Evolutionary conservation across 2,329 filamentous ascomycete genomes (phyloP).

Genomic region (Penicillium sp.): DNA sequence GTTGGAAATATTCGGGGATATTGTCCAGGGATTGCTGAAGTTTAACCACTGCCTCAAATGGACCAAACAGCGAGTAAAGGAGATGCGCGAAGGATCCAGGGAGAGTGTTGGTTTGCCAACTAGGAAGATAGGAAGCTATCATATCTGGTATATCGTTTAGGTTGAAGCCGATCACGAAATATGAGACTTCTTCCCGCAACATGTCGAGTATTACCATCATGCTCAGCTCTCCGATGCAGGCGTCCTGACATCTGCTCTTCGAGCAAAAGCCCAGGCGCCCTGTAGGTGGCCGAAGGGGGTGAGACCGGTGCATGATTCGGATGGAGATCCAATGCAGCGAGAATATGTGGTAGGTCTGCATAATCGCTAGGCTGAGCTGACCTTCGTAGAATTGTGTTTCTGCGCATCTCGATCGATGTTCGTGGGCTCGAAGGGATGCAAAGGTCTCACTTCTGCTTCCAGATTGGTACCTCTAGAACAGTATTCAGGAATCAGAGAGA

Average conservation of each 20-base stretch:
- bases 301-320: neutral
- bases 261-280: neutral
- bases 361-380: neutral
- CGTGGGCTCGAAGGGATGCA: neutral
- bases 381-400: neutral
- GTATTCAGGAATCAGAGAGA: neutral
- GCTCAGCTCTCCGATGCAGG: neutral
- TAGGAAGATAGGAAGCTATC: neutral
- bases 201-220: neutral
- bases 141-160: neutral
- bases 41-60: neutral
- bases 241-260: neutral
- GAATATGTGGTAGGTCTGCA: neutral
- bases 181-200: neutral
- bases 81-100: neutral
- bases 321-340: neutral
- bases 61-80: neutral
- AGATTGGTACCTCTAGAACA: neutral
- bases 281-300: neutral
- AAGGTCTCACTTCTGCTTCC: neutral
- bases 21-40: neutral
- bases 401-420: neutral
- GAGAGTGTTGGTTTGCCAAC: neutral
- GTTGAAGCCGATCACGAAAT: neutral
- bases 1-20: neutral